Base-by-base conservation (phyloP, 2,329 filamentous ascomycete genomes). In the Aspergillus sp. region DNA sequence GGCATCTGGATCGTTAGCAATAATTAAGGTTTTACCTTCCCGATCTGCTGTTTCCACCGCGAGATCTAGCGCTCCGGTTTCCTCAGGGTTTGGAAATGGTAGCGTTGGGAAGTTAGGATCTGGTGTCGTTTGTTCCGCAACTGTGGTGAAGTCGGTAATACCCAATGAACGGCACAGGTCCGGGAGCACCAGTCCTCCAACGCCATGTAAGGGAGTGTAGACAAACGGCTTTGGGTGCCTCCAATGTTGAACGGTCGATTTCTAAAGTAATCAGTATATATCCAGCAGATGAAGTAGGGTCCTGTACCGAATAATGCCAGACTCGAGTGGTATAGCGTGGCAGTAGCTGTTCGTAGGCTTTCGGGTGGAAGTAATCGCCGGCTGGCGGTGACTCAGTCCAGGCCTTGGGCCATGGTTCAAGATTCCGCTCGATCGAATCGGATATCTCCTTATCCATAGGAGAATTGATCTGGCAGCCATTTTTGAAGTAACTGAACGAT, bases 1-100 rank as follows among this genome's bases (percentile, higher is more conserved):
- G 15, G 85, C 85, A 67, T 88, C 85, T 1, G 85, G 85, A 62
- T 88, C 85, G 63, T 84, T 86, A 11, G 85, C 85, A 26, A 88
- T 71, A 38, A 88, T 81, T 41, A 88, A 67, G 5, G 70, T 71
- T 56, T 80, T 78, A 17, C 74, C 75, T 17, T 78, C 66, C 49
- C 72, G 69, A 45, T 85, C 79, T 26, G 85, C 85, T 3, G 80
- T 80, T 59, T 78, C 67, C 49, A 85, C 83, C 1, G 85, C 82
- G 34, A 87, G 74, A 64, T 86, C 80, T 12, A 88, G 71, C 3
- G 85, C 84, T 6, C 85, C 85, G 56, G 81, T 80, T 65, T 88
- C 85, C 67, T 88, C 85, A 0, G 85, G 85, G 62, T 88, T 88
- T 0, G 85, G 85, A 60, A 87, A 88, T 24, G 80, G 79, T 13